Evolutionary conservation across 2,329 filamentous ascomycete genomes (phyloP).

Genomic region (Fusarium sarcochroum): DNA sequence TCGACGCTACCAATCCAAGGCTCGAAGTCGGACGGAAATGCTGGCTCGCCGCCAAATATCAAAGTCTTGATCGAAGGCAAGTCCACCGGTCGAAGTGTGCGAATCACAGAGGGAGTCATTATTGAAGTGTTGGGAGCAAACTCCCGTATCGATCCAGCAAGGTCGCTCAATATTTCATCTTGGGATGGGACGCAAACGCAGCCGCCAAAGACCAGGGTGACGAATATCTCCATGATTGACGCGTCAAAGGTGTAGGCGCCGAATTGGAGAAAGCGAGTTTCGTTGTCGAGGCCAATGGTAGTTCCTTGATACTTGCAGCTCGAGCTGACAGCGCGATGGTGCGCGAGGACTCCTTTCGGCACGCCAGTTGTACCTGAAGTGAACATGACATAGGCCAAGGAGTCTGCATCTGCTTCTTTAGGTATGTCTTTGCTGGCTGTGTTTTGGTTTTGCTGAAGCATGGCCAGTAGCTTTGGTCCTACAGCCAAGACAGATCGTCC

Average conservation of each 20-base stretch:
- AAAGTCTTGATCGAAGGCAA: constrained; percentile 1
- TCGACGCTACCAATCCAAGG: constrained; percentile 3
- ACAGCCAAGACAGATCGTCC: constrained; percentile 6
- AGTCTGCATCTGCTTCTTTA: constrained; percentile 1
- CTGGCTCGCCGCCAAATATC: constrained; percentile 6
- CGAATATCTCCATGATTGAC: neutral
- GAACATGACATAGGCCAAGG: constrained; percentile 5
- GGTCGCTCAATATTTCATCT: constrained; percentile 1
- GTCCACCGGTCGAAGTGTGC: neutral
- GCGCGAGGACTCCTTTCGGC: constrained; percentile 1
- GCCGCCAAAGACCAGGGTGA: neutral
- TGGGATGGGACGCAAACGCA: constrained; percentile 9
- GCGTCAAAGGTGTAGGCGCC: constrained; percentile 1
- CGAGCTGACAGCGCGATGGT: constrained; percentile 12
- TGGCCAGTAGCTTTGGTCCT: constrained; percentile 7
- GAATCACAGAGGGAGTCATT: constrained; percentile 2
- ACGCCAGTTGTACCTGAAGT: constrained; percentile 3
- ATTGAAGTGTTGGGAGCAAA: neutral
- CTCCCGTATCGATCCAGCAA: constrained; percentile 2
- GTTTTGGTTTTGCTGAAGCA: neutral
- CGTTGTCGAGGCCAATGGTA: neutral
- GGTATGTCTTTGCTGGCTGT: neutral
- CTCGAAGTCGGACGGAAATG: constrained; percentile 2
- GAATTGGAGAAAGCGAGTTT: constrained; percentile 5
- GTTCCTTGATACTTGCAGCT: constrained; percentile 1